phyloP scores from a whole-genome alignment of 345 rosid genomes.

The Lagerstroemia speciosa region DNA sequence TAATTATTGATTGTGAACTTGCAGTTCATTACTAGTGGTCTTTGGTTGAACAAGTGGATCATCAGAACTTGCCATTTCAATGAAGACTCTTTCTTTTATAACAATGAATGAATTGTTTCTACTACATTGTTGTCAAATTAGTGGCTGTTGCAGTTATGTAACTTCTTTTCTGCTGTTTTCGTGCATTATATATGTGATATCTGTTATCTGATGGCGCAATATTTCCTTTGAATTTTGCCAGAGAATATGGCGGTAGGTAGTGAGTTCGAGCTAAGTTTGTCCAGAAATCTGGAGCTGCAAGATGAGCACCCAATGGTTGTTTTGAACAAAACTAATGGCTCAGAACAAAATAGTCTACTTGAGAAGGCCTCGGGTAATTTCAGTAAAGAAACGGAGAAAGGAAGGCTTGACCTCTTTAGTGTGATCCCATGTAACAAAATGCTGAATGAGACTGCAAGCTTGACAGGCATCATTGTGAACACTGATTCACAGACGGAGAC shows the following conservation, averaged over 20 bases:
- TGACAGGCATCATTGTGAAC: slow-evolving; percentile 13
- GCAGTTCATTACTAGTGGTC: not conserved
- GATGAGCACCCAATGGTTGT: slow-evolving; percentile 19
- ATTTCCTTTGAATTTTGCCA: slow-evolving; percentile 3
- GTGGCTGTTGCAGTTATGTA: not conserved
- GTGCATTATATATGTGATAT: not conserved
- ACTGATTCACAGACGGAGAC: slow-evolving; percentile 19
- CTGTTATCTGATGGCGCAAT: not conserved
- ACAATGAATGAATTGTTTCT: not conserved
- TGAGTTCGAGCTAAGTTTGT: slow-evolving; percentile 29
- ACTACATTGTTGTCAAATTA: not conserved
- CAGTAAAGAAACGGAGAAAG: slow-evolving; percentile 14
- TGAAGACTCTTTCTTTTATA: not conserved
- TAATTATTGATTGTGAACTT: not conserved
- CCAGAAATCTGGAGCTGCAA: slow-evolving; percentile 28
- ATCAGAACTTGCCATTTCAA: not conserved
- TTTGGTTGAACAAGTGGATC: not conserved
- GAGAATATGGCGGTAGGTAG: slow-evolving; percentile 33
- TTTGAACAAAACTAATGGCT: not conserved
- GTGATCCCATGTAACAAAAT: slow-evolving; percentile 22
- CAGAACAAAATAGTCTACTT: slow-evolving; percentile 23
- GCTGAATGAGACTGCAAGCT: slow-evolving; percentile 20
- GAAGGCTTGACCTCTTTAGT: slow-evolving; percentile 25
- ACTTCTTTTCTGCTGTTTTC: slow-evolving; percentile 7
- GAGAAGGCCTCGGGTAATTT: slow-evolving; percentile 20